Evolutionary conservation across 768 basidiomycete species (phyloP), one percentile per base, ranked within the genome.

Genomic region (Strobilomyces echinocephalus): DNA sequence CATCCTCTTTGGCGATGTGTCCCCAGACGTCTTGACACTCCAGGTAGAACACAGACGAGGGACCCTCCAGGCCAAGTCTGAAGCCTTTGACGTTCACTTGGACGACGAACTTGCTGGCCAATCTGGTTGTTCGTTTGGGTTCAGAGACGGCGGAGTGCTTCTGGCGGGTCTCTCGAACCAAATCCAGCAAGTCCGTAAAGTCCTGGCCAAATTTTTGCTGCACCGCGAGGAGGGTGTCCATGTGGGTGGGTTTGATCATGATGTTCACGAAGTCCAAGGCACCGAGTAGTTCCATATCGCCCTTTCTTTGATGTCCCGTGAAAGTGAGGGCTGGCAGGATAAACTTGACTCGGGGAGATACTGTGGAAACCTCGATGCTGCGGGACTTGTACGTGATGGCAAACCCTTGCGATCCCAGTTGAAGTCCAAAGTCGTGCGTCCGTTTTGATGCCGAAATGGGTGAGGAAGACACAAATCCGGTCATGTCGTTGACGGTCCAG

Each of bases 171-270:
- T 88, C 77, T 56, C 81, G 79, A 31, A 90, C 74, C 46, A 93
- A 66, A 7, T 77, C 70, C 12, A 93, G 69, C 26, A 93, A 74
- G 54, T 94, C 91, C 57, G 87, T 86, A 69, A 93, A 88, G 69
- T 94, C 91, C 61, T 87, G 85, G 7, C 89, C 91, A 53, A 93
- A 93, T 63, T 92, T 92, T 58, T 90, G 88, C 63, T 92, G 91
- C 9, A 95, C 87, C 5, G 80, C 81, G 3, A 94, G 76, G 4
- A 93, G 68, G 5, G 87, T 88, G 63, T 95, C 92, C 82, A 89
- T 85, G 61, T 92, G 84, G 0, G 82, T 81, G 5, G 89, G 88
- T 62, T 88, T 91, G 53, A 94, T 77, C 63, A 80, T 85, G 53
- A 90, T 70, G 35, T 84, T 77, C 57, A 92, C 78, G 51, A 81